These are phyloP conservation scores for Stagonosporopsis tanaceti DNA, from an alignment of 2,329 filamentous ascomycete species.

Conservation along the genomic window DNA sequence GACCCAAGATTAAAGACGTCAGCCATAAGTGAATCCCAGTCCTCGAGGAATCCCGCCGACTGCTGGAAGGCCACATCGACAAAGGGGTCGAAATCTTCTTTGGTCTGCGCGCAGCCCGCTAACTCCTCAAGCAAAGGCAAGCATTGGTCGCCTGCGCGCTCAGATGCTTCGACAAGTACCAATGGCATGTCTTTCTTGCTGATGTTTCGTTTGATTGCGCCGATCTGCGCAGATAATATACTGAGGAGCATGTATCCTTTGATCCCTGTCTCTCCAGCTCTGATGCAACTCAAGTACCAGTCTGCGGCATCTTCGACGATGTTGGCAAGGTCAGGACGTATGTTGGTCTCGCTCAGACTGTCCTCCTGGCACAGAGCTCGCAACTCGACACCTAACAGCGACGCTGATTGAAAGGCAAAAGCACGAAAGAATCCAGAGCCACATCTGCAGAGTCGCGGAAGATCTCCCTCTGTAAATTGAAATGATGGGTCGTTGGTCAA, in stretches of 20 bases:
- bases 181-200: slow-evolving; percentile 22
- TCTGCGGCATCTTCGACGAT: slow-evolving; percentile 32
- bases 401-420: slow-evolving; percentile 31
- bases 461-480: slow-evolving; percentile 15
- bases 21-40: slow-evolving; percentile 31
- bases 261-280: slow-evolving; percentile 41
- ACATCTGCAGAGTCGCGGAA: slow-evolving; percentile 33
- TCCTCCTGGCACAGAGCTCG: slow-evolving; percentile 38
- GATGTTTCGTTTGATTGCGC: slow-evolving; percentile 27
- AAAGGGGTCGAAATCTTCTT: background rate
- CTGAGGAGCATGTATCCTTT: slow-evolving; percentile 39
- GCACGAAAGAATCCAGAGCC: slow-evolving; percentile 37
- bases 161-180: slow-evolving; percentile 25
- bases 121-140: slow-evolving; percentile 32
- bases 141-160: slow-evolving; percentile 28
- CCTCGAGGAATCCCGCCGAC: slow-evolving; percentile 23
- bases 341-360: slow-evolving; percentile 27
- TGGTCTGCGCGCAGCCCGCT: slow-evolving; percentile 9
- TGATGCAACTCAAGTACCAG: slow-evolving; percentile 31
- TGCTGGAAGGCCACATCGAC: slow-evolving; percentile 17
- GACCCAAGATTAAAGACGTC: slow-evolving; percentile 24
- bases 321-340: slow-evolving; percentile 28
- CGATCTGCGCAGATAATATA: slow-evolving; percentile 31
- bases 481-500: slow-evolving; percentile 8
- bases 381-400: slow-evolving; percentile 34